Evolutionary conservation across 2,329 filamentous ascomycete species (phyloP).

Genomic region (Dothideomycetes sp.): DNA sequence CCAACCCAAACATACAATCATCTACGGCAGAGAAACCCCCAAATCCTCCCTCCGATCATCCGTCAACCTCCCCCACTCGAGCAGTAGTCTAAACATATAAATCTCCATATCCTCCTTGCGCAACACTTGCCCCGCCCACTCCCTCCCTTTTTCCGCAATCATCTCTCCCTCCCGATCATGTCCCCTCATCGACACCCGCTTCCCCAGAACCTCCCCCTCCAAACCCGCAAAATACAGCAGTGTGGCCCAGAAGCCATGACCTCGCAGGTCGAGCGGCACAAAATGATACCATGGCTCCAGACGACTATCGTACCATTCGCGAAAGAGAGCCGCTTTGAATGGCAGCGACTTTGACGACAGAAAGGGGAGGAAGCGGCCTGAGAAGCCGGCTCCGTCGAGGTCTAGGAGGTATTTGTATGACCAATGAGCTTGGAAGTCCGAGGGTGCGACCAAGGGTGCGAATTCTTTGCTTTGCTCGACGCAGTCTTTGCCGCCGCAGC

Average conservation of each 20-base stretch:
- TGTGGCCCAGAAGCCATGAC: conserved; percentile 63
- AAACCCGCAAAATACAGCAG: conserved; percentile 63
- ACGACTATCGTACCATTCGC: conserved; percentile 68
- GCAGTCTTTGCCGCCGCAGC: conserved; percentile 45
- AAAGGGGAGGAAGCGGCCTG: conserved; percentile 53
- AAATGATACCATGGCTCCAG: conserved; percentile 71
- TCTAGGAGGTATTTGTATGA: conserved; percentile 61
- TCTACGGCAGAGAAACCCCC: conserved; percentile 11
- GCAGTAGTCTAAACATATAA: conserved; percentile 64
- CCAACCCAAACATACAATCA: no score
- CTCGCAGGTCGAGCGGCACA: conserved; percentile 62
- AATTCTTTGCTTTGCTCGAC: conserved; percentile 42
- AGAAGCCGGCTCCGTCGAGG: conserved; percentile 57
- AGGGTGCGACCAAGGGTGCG: conserved; percentile 27
- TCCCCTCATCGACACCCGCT: conserved; percentile 36
- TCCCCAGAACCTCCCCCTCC: conserved; percentile 34
- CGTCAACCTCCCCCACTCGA: conserved; percentile 65
- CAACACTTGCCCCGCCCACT: conserved; percentile 54
- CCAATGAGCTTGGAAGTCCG: conserved; percentile 48
- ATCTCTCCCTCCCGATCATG: conserved; percentile 46
- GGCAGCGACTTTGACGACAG: conserved; percentile 57
- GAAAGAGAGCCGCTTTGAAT: conserved; percentile 61
- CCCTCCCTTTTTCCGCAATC: conserved; percentile 55
- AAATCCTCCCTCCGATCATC: conserved; percentile 47
- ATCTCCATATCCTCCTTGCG: conserved; percentile 67